phyloP scores from a whole-genome alignment of 1,284 basidiomycete species.

The Limonomyces culmigenus region DNA sequence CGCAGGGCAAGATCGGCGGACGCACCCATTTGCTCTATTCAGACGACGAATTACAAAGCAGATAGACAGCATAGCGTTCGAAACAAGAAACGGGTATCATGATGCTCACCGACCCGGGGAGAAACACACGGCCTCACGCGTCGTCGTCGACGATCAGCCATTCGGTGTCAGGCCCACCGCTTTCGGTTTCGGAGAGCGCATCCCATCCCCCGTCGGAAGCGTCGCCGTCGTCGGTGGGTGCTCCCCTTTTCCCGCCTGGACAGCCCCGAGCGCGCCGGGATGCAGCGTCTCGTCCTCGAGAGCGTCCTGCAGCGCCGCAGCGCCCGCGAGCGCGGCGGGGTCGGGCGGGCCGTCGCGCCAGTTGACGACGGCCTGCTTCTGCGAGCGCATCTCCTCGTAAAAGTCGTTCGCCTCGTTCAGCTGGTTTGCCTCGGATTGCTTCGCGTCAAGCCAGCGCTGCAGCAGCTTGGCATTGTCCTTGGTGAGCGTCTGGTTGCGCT shows the following conservation, averaged over 20 bases:
- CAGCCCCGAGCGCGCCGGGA: slow-evolving; percentile 12
- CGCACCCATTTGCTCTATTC: no score
- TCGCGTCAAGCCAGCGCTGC: slow-evolving; percentile 90
- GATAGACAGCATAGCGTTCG: no score
- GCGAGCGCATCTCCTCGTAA: slow-evolving; percentile 66
- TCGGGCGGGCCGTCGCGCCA: slow-evolving; percentile 32
- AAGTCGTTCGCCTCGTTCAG: slow-evolving; percentile 88
- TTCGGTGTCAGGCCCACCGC: slow-evolving; percentile 70
- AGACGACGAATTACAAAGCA: neutral
- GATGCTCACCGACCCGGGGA: neutral
- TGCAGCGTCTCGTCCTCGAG: slow-evolving; percentile 11
- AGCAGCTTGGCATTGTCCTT: slow-evolving; percentile 90
- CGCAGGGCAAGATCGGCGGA: no score
- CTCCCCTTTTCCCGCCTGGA: slow-evolving; percentile 57
- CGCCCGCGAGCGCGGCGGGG: neutral
- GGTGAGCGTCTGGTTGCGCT: slow-evolving; percentile 70
- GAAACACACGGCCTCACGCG: no score
- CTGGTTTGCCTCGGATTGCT: slow-evolving; percentile 83
- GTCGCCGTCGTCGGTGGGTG: slow-evolving; percentile 27
- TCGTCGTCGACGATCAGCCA: slow-evolving; percentile 49
- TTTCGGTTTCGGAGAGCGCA: slow-evolving; percentile 46
- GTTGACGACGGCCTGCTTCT: slow-evolving; percentile 36
- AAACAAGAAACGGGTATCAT: no score
- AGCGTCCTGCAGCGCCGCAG: slow-evolving; percentile 7
- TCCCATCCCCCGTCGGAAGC: slow-evolving; percentile 54